Percentiles rank a stretch among this genome's conserved stretches.
These are phyloP conservation scores for Colletotrichum sp. DNA, from an alignment of 2,329 filamentous ascomycete genomes.

Conservation along the genomic window DNA sequence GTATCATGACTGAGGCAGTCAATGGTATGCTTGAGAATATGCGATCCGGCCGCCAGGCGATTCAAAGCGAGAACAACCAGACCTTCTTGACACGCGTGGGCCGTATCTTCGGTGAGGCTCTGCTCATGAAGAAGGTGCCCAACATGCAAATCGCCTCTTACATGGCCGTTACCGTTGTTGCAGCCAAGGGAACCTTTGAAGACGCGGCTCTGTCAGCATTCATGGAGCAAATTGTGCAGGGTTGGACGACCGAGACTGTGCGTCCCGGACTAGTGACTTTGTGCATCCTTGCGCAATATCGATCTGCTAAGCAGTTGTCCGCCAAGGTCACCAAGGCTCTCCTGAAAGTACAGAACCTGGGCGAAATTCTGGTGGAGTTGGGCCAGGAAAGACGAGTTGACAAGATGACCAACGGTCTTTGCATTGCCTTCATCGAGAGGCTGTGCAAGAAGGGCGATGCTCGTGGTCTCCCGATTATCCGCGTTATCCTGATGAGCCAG, in stretches of 20 bases:
- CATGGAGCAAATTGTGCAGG: conserved; percentile 85
- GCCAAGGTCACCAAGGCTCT: conserved; percentile 72
- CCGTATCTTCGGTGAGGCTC: conserved; percentile 77
- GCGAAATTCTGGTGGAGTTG: conserved; percentile 64
- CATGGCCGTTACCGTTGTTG: conserved; percentile 87
- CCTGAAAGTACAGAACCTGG: conserved; percentile 65
- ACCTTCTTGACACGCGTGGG: conserved; percentile 71
- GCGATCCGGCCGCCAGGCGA: conserved; percentile 74
- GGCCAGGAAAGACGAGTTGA: conserved; percentile 71
- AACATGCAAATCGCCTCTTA: conserved; percentile 88
- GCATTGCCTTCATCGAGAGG: conserved; percentile 66
- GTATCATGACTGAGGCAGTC: conserved; percentile 83
- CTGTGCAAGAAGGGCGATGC: conserved; percentile 64
- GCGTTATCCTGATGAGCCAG: conserved; percentile 63
- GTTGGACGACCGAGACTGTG: conserved; percentile 77
- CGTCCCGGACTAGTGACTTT: conserved; percentile 79
- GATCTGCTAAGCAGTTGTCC: conserved; percentile 72
- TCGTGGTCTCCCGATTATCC: conserved; percentile 62
- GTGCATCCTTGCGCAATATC: conserved; percentile 81
- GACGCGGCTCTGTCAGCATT: conserved; percentile 83
- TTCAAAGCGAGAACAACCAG: conserved; percentile 83
- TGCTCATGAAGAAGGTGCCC: conserved; percentile 76
- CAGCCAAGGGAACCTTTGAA: conserved; percentile 79
- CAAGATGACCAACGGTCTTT: conserved; percentile 75
- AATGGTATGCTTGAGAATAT: conserved; percentile 81